phyloP scores from a whole-genome alignment of 805 yeast species.

The Starmerella khaoyaiensis region DNA sequence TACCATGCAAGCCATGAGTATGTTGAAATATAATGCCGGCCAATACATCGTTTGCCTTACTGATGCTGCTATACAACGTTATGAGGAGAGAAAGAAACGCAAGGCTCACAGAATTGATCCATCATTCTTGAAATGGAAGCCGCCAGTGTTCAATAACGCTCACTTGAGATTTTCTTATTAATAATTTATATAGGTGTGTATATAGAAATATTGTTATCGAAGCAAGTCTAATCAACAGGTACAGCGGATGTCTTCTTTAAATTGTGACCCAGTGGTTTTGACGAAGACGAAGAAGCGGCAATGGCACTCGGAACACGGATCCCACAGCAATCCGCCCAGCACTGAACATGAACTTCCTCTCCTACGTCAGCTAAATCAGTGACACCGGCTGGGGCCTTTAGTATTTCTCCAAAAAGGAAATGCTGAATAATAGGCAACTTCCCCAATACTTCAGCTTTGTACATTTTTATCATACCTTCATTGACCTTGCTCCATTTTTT shows the following conservation, averaged over 20 bases:
- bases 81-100: conserved; percentile 57
- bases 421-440: conserved; percentile 93
- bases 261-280: conserved; percentile 9
- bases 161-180: conserved; percentile 57
- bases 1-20: conserved; percentile 80
- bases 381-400: conserved; percentile 63
- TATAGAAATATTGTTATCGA: neutral
- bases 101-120: conserved; percentile 69
- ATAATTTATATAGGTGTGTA: conserved; percentile 24
- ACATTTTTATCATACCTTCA: conserved; percentile 94
- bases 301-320: conserved; percentile 90
- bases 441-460: conserved; percentile 77
- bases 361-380: conserved; percentile 24
- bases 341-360: conserved; percentile 32
- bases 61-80: conserved; percentile 63
- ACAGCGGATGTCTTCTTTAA: conserved; percentile 12
- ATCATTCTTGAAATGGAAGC: conserved; percentile 68
- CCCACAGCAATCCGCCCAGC: conserved; percentile 97
- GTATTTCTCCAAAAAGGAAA: conserved; percentile 63
- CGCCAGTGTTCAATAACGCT: conserved; percentile 88
- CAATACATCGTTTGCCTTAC: conserved; percentile 84
- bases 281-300: conserved; percentile 48
- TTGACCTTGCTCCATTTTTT: conserved; percentile 81
- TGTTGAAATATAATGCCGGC: conserved; percentile 85
- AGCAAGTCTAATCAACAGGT: conserved; percentile 9